These are phyloP conservation scores for Hypoxylon sp. DNA, from an alignment of 2,329 filamentous ascomycete species.

Conservation along the genomic window DNA sequence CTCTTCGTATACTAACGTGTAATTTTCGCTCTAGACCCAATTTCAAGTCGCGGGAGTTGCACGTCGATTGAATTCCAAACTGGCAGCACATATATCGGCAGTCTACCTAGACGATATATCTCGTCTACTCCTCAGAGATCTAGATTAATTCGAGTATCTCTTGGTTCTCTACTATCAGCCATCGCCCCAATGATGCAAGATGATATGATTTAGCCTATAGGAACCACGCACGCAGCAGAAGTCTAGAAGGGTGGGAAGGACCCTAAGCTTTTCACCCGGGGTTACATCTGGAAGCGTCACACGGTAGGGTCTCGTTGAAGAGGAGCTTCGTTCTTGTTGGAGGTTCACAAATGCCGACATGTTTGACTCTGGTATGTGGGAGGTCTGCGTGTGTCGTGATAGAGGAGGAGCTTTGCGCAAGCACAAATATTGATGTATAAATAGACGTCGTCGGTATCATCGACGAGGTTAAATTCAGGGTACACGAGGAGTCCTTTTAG, in stretches of 20 bases:
- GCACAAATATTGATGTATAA: slow-evolving; percentile 19
- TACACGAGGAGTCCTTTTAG: background rate
- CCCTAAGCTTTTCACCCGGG: slow-evolving; percentile 14
- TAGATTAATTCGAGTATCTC: background rate
- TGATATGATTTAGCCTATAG: slow-evolving; percentile 36
- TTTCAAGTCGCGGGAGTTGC: background rate
- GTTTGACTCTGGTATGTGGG: slow-evolving; percentile 1
- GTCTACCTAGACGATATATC: slow-evolving; percentile 17
- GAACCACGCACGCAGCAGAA: slow-evolving; percentile 1
- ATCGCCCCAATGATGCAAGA: slow-evolving; percentile 29
- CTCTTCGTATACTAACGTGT: background rate
- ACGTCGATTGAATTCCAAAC: background rate
- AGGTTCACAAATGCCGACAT: slow-evolving; percentile 29
- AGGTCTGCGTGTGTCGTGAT: background rate
- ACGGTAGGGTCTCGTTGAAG: slow-evolving; percentile 16
- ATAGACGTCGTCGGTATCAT: background rate
- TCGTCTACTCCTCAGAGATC: slow-evolving; percentile 16
- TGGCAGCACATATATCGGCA: background rate
- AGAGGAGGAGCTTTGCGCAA: background rate
- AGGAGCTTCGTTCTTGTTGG: slow-evolving; percentile 15
- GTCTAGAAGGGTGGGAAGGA: slow-evolving; percentile 10
- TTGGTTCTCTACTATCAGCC: background rate
- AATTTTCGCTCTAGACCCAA: background rate
- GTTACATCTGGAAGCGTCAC: slow-evolving; percentile 23
- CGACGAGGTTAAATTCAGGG: background rate